phyloP scores from a whole-genome alignment of 2,329 filamentous ascomycete species.

The Albophoma yamanashiensis region DNA sequence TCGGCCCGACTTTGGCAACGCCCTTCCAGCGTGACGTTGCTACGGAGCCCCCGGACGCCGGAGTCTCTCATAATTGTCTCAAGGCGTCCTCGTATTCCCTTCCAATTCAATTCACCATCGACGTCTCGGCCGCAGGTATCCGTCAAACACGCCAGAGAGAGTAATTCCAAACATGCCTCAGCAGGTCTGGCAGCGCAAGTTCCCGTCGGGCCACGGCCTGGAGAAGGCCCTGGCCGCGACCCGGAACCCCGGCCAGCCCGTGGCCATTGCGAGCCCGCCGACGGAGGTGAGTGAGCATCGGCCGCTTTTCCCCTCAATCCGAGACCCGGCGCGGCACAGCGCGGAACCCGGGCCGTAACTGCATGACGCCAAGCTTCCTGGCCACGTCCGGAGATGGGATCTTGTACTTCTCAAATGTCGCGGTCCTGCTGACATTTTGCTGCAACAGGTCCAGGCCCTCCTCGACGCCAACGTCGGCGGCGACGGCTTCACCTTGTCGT shows the following conservation, averaged over 20 bases:
- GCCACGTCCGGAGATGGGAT: background rate
- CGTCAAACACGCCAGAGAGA: background rate
- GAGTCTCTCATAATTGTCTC: background rate
- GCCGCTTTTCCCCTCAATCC: background rate
- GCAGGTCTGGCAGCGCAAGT: conserved; percentile 15
- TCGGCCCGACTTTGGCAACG: background rate
- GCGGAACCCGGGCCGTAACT: background rate
- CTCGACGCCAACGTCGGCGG: conserved; percentile 17
- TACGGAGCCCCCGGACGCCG: background rate
- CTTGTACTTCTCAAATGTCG: background rate
- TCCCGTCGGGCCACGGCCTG: conserved; percentile 14
- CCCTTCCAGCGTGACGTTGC: background rate
- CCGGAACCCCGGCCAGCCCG: conserved; percentile 6
- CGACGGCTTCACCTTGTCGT: conserved; percentile 31
- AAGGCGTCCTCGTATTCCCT: background rate
- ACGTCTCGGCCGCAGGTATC: background rate
- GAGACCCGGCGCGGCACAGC: background rate
- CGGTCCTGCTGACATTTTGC: background rate
- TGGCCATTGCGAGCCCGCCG: conserved; percentile 6
- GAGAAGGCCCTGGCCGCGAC: conserved; percentile 12
- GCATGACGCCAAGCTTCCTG: background rate
- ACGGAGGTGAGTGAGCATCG: conserved; percentile 6
- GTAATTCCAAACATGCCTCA: conserved; percentile 21
- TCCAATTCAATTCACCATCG: background rate
- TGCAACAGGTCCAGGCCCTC: conserved; percentile 15